Conservation (phyloP, 148 eudicot species). For the Arbutus unedo region DNA sequence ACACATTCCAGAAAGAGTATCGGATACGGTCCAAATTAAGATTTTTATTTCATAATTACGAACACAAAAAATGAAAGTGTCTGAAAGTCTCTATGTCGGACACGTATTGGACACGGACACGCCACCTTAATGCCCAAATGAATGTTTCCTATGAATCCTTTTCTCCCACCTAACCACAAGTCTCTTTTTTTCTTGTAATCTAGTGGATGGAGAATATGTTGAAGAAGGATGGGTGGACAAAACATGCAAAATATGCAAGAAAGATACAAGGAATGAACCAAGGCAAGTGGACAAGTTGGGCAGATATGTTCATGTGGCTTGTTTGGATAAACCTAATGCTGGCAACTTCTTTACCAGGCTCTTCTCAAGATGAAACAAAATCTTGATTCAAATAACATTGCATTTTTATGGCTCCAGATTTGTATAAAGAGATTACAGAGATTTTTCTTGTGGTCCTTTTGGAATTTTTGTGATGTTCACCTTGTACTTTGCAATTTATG, state of each 20-base stretch:
- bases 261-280: conserved; percentile 78
- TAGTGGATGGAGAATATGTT: conserved; percentile 93
- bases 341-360: conserved; percentile 85
- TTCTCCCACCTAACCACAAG: background rate
- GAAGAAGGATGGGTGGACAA: conserved; percentile 99
- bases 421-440: background rate
- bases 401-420: background rate
- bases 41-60: too few relatives aligned
- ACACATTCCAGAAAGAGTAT: too few relatives aligned
- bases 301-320: conserved; percentile 86
- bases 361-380: conserved; percentile 43
- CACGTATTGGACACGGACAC: too few relatives aligned
- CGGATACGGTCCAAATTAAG: too few relatives aligned
- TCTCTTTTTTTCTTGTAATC: background rate
- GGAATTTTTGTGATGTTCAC: background rate
- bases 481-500: background rate
- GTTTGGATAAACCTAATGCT: conserved; percentile 56
- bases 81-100: too few relatives aligned
- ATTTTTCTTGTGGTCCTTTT: background rate
- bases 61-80: too few relatives aligned
- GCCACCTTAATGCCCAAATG: background rate
- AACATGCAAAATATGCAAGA: conserved; percentile 95
- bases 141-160: background rate
- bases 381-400: background rate
- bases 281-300: conserved; percentile 85